Evolutionary conservation across 495 filamentous ascomycete species (phyloP).

Genomic region (Tuber magnatum): DNA sequence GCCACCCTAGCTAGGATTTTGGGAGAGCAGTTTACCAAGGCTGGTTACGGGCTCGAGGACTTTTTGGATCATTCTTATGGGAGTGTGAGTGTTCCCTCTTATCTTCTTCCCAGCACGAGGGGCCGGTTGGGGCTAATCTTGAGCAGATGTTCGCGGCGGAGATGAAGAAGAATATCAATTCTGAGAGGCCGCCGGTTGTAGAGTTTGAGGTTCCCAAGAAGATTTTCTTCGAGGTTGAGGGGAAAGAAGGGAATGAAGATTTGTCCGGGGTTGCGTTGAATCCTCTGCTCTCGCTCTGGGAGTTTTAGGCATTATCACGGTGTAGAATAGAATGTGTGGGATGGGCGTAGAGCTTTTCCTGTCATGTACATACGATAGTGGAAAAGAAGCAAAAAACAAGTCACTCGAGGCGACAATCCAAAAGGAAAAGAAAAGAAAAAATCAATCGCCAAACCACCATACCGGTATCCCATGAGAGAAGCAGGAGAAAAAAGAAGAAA

Average conservation of each 20-base stretch:
- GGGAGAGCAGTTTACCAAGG: conserved; percentile 95
- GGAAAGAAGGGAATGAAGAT: conserved; percentile 25
- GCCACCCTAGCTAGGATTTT: conserved; percentile 89
- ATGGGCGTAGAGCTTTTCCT: background rate
- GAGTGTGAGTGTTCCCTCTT: conserved; percentile 56
- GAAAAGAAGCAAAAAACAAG: background rate
- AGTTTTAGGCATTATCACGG: conserved; percentile 18
- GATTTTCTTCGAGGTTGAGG: conserved; percentile 57
- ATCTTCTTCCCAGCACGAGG: background rate
- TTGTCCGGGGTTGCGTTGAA: conserved; percentile 9
- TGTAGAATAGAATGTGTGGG: no score
- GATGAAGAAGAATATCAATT: conserved; percentile 67
- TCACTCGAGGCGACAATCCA: background rate
- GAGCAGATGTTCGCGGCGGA: conserved; percentile 70
- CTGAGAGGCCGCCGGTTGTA: conserved; percentile 65
- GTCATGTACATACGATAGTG: background rate
- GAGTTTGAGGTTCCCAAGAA: conserved; percentile 91
- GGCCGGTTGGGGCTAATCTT: background rate
- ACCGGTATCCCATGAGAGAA: background rate
- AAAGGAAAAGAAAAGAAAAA: background rate
- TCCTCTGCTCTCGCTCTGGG: conserved; percentile 28
- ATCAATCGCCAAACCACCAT: background rate
- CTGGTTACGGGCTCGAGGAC: conserved; percentile 83
- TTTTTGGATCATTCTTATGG: conserved; percentile 93
- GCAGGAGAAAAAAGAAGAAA: background rate